Base-by-base conservation (phyloP, 495 filamentous ascomycete genomes). In the Usnea hakonensis region DNA sequence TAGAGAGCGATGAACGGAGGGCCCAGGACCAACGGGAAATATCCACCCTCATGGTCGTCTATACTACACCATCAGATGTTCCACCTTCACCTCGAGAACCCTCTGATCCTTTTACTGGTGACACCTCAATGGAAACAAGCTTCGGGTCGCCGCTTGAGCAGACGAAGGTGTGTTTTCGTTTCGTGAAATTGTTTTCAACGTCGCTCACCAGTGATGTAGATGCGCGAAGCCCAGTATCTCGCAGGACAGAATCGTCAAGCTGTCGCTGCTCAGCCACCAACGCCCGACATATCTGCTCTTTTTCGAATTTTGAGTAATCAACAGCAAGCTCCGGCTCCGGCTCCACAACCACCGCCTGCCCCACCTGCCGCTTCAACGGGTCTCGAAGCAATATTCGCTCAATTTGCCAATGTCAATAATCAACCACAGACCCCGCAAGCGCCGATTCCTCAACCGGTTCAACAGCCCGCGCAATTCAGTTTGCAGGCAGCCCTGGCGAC, bases 21-120 rank as follows among this genome's bases (percentile, higher is more conserved):
- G 76, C 78, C 6, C 90, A 90, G 69, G 79, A 87, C 35, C 79
- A 85, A 56, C 84, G 89, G 11, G 92, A 95, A 72, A 76, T 78
- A 26, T 85, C 78, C n/a, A 91, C 89, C 30, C 81, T 96, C 37
- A 90, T 95, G 85, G 88, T 87, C 7, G 83, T 91, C 63, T 94
- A 96, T 68, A 82, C 87, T 3, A 84, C 85, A 57, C 72, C 75
- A 38, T 81, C 81, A 9, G 91, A 95, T 67, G 87, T 95, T 63
- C 92, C 92, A 6, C 76, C 84, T 1, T 84, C 86, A 0, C 88
- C 92, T 3, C 83, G 86, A 60, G 92, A 95, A 57, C 90, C 91
- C 5, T 71, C 78, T 17, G 73, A 80, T 43, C 69, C 68, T 11
- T 65, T 64, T 43, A 57, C 72, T 19, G 76, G 73, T 26, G 68